phyloP scores from a whole-genome alignment of 495 filamentous ascomycete genomes.

The Lophiostoma macrostomum region DNA sequence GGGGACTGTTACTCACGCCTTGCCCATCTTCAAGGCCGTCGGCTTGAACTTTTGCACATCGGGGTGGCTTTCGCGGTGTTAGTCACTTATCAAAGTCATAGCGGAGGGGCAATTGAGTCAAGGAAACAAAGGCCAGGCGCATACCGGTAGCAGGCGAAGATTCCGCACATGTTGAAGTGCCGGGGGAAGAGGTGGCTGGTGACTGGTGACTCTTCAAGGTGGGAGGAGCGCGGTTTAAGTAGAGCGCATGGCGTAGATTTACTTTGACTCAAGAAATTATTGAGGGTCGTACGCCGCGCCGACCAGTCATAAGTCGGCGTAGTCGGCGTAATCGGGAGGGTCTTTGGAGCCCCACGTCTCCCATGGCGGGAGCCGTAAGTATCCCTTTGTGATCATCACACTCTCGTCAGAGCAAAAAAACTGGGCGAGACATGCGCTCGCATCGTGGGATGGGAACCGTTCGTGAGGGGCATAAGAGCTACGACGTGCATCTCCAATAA shows the following conservation, averaged over 20 bases:
- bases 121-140: constrained; percentile 34
- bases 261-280: neutral
- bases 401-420: neutral
- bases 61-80: constrained; percentile 66
- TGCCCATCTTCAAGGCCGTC: constrained; percentile 90
- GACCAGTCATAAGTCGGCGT: too few relatives aligned
- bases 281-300: neutral
- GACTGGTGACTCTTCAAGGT: neutral
- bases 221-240: constrained; percentile 22
- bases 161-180: constrained; percentile 55
- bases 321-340: too few relatives aligned
- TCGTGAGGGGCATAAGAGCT: constrained; percentile 3
- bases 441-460: constrained; percentile 14
- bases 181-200: neutral
- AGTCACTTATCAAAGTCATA: constrained; percentile 35
- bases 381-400: constrained; percentile 7
- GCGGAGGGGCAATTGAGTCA: neutral
- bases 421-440: neutral
- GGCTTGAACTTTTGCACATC: constrained; percentile 97
- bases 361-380: too few relatives aligned
- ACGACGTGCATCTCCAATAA: constrained; percentile 5
- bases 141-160: constrained; percentile 92
- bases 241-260: constrained; percentile 10
- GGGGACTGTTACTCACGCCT: constrained; percentile 64
- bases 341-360: too few relatives aligned